Conservation (phyloP, 495 filamentous ascomycete genomes). For the Penicillium antarcticum region DNA sequence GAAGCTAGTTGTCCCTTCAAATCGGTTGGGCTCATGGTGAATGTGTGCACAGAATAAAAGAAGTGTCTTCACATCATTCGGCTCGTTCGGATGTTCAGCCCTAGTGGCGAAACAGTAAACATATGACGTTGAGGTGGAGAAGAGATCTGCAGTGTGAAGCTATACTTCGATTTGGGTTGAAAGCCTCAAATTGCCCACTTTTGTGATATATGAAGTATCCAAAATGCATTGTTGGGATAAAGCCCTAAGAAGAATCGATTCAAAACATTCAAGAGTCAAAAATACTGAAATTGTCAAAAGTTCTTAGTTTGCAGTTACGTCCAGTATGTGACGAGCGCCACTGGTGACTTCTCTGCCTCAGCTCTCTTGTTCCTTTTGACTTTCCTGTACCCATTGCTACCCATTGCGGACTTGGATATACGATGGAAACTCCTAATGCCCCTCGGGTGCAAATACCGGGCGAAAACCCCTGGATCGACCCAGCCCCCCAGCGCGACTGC, state of each 20-base stretch:
- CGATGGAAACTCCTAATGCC: conserved; percentile 24
- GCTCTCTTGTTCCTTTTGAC: not conserved
- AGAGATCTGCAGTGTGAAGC: no score
- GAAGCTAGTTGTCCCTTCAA: no score
- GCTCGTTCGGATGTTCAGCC: conserved; percentile 5
- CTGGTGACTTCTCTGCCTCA: not conserved
- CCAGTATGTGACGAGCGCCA: no score
- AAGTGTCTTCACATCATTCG: not conserved
- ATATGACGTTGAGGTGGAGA: conserved; percentile 9
- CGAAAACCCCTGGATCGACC: conserved; percentile 1
- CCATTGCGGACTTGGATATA: not conserved
- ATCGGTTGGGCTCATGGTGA: not conserved
- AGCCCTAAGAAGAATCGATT: no score
- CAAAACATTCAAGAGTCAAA: no score
- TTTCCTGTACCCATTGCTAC: not conserved
- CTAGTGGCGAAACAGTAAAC: conserved; percentile 9
- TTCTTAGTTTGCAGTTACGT: no score
- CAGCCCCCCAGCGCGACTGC: not conserved
- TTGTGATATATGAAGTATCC: no score
- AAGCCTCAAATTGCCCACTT: no score
- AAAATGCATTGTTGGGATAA: no score
- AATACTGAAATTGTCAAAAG: no score
- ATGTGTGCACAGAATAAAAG: not conserved
- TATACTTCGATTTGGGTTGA: no score
- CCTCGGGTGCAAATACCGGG: not conserved